These are phyloP conservation scores for Colletotrichum sp. DNA, from an alignment of 2,329 filamentous ascomycete species.

Conservation along the genomic window DNA sequence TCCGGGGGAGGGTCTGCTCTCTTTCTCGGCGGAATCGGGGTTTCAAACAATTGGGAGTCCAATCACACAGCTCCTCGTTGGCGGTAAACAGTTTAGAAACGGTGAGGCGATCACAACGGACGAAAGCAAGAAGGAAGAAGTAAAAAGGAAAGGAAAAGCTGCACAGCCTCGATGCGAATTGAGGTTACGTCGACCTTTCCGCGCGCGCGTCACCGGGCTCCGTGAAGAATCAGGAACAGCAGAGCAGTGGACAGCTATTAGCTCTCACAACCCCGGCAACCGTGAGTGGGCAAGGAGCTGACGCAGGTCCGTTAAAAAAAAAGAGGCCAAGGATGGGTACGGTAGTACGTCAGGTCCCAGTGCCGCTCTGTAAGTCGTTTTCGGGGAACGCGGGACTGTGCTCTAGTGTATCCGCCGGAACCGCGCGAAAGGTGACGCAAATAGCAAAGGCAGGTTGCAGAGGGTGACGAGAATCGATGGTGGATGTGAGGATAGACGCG, in stretches of 20 bases:
- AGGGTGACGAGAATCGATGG: not conserved
- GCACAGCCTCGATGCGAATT: not conserved
- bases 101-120: not conserved
- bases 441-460: not conserved
- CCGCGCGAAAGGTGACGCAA: not conserved
- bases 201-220: not conserved
- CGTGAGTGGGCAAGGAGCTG: slow-evolving; percentile 14
- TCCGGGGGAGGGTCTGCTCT: not conserved
- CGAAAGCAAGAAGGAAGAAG: not conserved
- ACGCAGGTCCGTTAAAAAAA: slow-evolving; percentile 8
- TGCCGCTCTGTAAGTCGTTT: not conserved
- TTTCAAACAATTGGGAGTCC: not conserved
- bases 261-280: slow-evolving; percentile 12
- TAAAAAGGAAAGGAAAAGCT: not conserved
- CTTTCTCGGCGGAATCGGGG: not conserved
- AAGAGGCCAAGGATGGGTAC: not conserved
- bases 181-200: not conserved
- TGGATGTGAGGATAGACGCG: not conserved
- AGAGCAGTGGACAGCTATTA: slow-evolving; percentile 11
- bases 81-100: not conserved
- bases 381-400: not conserved
- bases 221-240: slow-evolving; percentile 2
- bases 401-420: not conserved
- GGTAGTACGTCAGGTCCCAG: not conserved
- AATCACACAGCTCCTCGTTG: not conserved